Conservation (phyloP, 169 alveolate species). For the Plasmodium gaboni region DNA sequence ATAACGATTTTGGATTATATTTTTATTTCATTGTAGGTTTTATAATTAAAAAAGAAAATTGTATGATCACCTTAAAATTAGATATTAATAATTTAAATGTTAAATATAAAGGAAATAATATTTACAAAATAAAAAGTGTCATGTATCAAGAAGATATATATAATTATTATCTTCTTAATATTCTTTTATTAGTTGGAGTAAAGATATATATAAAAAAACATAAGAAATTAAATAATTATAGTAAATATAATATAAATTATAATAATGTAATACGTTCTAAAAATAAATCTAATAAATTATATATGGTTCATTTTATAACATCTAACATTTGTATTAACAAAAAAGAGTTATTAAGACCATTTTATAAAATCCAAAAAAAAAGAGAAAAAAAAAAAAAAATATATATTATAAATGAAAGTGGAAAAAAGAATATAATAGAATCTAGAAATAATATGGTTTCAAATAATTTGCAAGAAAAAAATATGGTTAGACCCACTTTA, state of each 20-base stretch:
- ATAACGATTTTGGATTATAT: conserved; percentile 33
- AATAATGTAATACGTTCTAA: too few species aligned
- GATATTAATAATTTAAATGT: background rate
- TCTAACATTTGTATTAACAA: conserved; percentile 1
- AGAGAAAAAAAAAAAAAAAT: too few species aligned
- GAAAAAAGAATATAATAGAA: background rate
- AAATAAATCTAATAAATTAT: background rate
- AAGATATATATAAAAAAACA: conserved; percentile 5
- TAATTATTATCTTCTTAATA: conserved; percentile 30
- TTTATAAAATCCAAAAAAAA: background rate
- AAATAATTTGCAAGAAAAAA: background rate
- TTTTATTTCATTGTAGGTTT: conserved; percentile 42
- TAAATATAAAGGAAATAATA: background rate
- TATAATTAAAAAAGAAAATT: conserved; percentile 16
- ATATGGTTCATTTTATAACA: background rate
- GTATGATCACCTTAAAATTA: conserved; percentile 10
- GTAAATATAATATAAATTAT: too few species aligned
- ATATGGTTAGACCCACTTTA: background rate
- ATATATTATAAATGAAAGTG: too few species aligned
- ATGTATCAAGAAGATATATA: conserved; percentile 6
- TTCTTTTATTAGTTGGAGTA: conserved; percentile 24
- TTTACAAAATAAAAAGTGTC: conserved; percentile 8
- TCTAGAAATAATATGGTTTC: background rate
- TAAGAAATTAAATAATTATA: background rate
- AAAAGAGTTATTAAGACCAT: background rate